phyloP scores from a whole-genome alignment of 192 early-diverging fungal species.

The Umbelopsis isabellina region DNA sequence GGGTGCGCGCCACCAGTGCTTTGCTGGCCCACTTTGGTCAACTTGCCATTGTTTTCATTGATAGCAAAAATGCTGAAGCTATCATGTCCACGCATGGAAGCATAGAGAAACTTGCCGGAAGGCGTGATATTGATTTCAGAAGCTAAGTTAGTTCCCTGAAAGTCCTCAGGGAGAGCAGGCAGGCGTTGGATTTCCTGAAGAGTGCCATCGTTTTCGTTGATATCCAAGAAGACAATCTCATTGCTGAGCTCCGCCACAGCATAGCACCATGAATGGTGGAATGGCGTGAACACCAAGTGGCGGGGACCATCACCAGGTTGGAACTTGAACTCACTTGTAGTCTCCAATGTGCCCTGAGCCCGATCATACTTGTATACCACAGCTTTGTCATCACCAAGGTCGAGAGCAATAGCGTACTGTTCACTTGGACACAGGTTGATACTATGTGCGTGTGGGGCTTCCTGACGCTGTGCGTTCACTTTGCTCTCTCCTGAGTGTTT shows the following conservation, averaged over 20 bases:
- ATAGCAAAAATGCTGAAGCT: slow-evolving; percentile 31
- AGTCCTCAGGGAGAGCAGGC: slow-evolving; percentile 29
- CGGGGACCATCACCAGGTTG: slow-evolving; percentile 36
- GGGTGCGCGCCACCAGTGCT: slow-evolving; percentile 32
- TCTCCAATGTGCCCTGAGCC: not conserved
- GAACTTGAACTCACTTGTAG: slow-evolving; percentile 22
- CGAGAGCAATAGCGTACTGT: slow-evolving; percentile 31
- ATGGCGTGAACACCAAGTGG: slow-evolving; percentile 36
- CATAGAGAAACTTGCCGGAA: slow-evolving; percentile 31
- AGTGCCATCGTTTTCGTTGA: slow-evolving; percentile 26
- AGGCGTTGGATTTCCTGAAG: slow-evolving; percentile 35
- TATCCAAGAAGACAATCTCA: slow-evolving; percentile 36
- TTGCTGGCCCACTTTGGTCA: slow-evolving; percentile 27
- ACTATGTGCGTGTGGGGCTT: slow-evolving; percentile 34
- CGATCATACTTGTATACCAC: slow-evolving; percentile 25
- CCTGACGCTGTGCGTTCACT: slow-evolving; percentile 34
- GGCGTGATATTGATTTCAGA: slow-evolving; percentile 39
- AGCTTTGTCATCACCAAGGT: slow-evolving; percentile 36
- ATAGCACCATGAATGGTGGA: slow-evolving; percentile 30
- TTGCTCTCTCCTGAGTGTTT: slow-evolving; percentile 15
- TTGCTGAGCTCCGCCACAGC: slow-evolving; percentile 38
- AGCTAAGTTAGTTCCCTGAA: slow-evolving; percentile 20
- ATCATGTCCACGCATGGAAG: slow-evolving; percentile 40
- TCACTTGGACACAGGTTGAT: slow-evolving; percentile 33
- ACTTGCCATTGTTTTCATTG: slow-evolving; percentile 33